These are phyloP conservation scores for Trypanosoma rangeli DNA, from an alignment of 208 protist species.

Conservation along the genomic window DNA sequence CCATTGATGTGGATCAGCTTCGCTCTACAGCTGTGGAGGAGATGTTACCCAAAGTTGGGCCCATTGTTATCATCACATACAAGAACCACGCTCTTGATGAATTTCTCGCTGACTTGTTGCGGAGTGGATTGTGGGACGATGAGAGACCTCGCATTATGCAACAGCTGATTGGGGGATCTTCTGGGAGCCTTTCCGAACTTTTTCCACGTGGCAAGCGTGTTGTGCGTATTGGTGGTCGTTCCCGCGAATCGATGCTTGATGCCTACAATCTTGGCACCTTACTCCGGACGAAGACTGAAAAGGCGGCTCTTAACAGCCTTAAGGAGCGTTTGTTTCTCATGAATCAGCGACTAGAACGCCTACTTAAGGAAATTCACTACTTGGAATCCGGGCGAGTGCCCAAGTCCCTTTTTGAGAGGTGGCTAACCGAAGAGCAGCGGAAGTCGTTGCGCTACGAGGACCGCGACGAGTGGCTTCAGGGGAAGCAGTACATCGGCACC, in stretches of 20 bases:
- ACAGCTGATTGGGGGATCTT: slow-evolving; percentile 37
- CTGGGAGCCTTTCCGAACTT: slow-evolving; percentile 29
- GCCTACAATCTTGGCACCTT: slow-evolving; percentile 75
- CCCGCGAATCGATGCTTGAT: slow-evolving; percentile 66
- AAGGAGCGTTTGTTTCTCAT: slow-evolving; percentile 76
- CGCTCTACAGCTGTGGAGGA: slow-evolving; percentile 41
- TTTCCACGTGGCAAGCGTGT: slow-evolving; percentile 78
- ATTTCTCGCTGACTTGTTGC: slow-evolving; percentile 85
- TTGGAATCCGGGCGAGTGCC: slow-evolving; percentile 82
- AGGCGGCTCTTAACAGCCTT: slow-evolving; percentile 67
- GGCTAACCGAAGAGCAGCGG: slow-evolving; percentile 83
- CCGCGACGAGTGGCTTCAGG: slow-evolving; percentile 79
- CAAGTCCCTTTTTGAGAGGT: slow-evolving; percentile 78
- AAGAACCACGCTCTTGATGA: slow-evolving; percentile 97
- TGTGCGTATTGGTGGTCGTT: slow-evolving; percentile 88
- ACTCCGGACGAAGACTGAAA: slow-evolving; percentile 56
- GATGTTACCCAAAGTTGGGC: slow-evolving; percentile 72
- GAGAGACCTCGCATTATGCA: slow-evolving; percentile 47
- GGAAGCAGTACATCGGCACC: slow-evolving; percentile 60
- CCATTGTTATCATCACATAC: slow-evolving; percentile 93
- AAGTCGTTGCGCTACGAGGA: slow-evolving; percentile 74
- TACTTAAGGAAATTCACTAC: slow-evolving; percentile 84
- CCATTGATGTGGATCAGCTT: slow-evolving; percentile 75
- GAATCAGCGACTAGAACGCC: slow-evolving; percentile 72
- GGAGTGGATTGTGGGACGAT: slow-evolving; percentile 68